Conservation (phyloP, 495 filamentous ascomycete genomes). For the Xylaria grammica region DNA sequence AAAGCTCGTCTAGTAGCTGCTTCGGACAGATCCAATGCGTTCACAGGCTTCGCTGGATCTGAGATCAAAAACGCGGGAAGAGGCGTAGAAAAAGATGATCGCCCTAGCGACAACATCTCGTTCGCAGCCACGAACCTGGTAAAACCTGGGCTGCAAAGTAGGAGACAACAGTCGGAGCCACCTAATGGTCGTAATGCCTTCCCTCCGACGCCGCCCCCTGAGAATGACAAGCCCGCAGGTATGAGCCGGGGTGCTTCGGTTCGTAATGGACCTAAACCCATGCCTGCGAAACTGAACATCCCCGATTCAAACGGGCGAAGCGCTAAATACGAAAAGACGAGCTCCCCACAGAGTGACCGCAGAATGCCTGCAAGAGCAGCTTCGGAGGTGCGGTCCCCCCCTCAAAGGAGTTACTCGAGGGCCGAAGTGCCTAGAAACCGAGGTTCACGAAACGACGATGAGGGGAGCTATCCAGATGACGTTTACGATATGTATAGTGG, state of each 20-base stretch:
- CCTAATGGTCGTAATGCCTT: conserved; percentile 81
- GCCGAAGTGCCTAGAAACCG: conserved; percentile 39
- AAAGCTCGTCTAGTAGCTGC: conserved; percentile 93
- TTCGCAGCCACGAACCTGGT: conserved; percentile 91
- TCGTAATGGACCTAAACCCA: conserved; percentile 58
- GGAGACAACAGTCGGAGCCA: conserved; percentile 86
- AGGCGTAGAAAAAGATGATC: conserved; percentile 65
- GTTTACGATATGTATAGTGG: conserved; percentile 71
- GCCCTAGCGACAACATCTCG: conserved; percentile 78
- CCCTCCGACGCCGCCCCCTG: conserved; percentile 94
- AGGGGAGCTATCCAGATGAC: conserved; percentile 61
- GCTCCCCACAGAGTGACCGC: conserved; percentile 50
- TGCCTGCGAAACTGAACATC: conserved; percentile 60
- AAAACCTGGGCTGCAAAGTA: conserved; percentile 76
- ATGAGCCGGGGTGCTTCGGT: conserved; percentile 59
- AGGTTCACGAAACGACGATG: conserved; percentile 59
- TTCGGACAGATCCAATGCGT: conserved; percentile 77
- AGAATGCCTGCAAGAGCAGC: conserved; percentile 42
- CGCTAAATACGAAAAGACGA: conserved; percentile 54
- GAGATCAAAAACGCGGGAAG: conserved; percentile 67
- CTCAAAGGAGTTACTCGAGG: conserved; percentile 58
- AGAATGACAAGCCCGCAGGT: conserved; percentile 65
- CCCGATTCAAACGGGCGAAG: conserved; percentile 48
- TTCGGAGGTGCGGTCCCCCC: conserved; percentile 48
- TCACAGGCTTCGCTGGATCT: conserved; percentile 75